Evolutionary conservation across 345 rosid genomes (phyloP), one percentile per base, ranked within the genome.

Genomic region (Eucalyptus paniculata): DNA sequence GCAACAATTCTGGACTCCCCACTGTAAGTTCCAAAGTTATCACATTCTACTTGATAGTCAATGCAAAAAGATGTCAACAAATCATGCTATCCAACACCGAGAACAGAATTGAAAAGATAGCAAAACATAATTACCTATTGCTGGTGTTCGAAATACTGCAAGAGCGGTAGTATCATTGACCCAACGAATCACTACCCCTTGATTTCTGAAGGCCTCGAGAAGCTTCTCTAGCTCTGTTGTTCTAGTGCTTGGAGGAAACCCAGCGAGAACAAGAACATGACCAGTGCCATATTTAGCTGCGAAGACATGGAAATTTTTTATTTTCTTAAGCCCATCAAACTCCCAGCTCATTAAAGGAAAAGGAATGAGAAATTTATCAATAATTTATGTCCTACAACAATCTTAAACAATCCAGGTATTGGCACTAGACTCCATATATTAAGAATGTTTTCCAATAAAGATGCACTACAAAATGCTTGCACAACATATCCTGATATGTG

Each of bases 121-220:
- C 12, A 32, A 21, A 86, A 15, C 32, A 14, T 80, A 89, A 21
- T 90, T 96, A 97, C 99, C 99, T 56, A 90, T 87, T 87, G 96
- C 92, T 24, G 99, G 97, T 82, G 95, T 92, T 91, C 88, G 93
- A 91, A 97, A 97, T 65, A 97, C 99, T 86, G 98, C 99, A 91
- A 97, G 96, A 19, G 99, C 99, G 26, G 93, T 89, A 88, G 97
- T 97, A 91, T 98, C 98, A 93, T 95, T 95, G 87, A 97, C 96
- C 99, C 99, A 98, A 89, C 96, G 97, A 93, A 98, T 95, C 88
- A 92, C 92, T 89, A 97, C 88, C 89, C 94, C 96, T 56, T 77
- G 91, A 87, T 92, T 97, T 89, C 88, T 95, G 72, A 93, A 96
- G 90, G 93, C 96, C 85, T 90, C 94, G 86, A 96, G 93, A 87